Evolutionary conservation across 176 grass and related monocot genomes (phyloP).

Genomic region (Olyra latifolia): DNA sequence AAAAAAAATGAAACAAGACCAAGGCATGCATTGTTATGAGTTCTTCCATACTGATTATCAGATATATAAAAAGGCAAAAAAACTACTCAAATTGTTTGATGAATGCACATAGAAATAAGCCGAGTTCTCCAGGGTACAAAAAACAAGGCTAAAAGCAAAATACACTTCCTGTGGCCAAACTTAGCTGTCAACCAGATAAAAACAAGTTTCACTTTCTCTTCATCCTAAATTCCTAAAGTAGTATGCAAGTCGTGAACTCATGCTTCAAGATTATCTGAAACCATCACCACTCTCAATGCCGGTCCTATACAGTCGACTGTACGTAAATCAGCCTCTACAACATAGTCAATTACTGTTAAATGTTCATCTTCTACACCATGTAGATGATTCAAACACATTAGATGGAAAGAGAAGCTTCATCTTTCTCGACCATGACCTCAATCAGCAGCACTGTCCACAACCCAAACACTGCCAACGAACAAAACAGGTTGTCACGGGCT

Average conservation of each 20-base stretch:
- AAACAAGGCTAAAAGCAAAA: background rate
- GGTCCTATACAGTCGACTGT: background rate
- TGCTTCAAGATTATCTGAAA: background rate
- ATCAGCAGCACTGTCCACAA: background rate
- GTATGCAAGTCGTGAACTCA: background rate
- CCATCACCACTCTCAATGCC: background rate
- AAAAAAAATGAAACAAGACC: background rate
- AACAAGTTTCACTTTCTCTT: background rate
- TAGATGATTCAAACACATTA: background rate
- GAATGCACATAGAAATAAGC: background rate
- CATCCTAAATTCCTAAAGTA: background rate
- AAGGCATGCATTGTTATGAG: background rate
- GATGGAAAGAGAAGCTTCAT: background rate
- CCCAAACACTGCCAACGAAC: background rate
- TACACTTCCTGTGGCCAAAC: background rate
- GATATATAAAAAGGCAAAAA: background rate
- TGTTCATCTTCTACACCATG: background rate
- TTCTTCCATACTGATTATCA: conserved; percentile 6
- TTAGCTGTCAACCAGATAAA: background rate
- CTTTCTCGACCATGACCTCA: background rate
- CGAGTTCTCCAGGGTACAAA: background rate
- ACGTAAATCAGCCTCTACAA: background rate
- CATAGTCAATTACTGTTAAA: background rate
- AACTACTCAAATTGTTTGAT: background rate
- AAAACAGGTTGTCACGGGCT: background rate